Evolutionary conservation across 1,284 basidiomycete genomes (phyloP).

Genomic region (Moesziomyces sp.): DNA sequence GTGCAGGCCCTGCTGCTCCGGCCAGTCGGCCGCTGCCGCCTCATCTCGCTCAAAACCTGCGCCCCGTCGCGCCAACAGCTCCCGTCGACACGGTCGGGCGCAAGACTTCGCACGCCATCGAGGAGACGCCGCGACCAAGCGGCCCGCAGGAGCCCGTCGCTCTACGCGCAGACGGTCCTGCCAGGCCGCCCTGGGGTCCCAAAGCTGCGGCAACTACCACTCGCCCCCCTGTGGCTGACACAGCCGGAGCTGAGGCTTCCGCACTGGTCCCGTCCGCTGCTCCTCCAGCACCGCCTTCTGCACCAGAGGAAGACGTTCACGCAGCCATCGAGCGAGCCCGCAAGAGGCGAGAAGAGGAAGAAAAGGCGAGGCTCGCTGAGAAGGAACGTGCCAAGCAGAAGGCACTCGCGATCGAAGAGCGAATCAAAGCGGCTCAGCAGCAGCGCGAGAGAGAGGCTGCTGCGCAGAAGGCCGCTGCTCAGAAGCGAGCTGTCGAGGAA

Average conservation of each 20-base stretch:
- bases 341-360: conserved; percentile 62
- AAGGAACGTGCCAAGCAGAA: conserved; percentile 62
- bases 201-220: conserved; percentile 11
- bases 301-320: conserved; percentile 52
- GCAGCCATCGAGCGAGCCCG: conserved; percentile 64
- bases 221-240: not conserved
- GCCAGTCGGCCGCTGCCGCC: conserved; percentile 44
- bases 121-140: conserved; percentile 21
- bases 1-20: conserved; percentile 16
- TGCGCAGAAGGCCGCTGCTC: conserved; percentile 27
- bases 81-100: conserved; percentile 11
- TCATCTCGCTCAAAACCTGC: conserved; percentile 45
- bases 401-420: conserved; percentile 60
- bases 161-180: conserved; percentile 4
- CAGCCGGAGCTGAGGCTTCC: conserved; percentile 6
- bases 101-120: conserved; percentile 30
- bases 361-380: conserved; percentile 53
- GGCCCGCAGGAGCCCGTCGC: not conserved
- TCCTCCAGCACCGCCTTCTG: conserved; percentile 5
- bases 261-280: conserved; percentile 1
- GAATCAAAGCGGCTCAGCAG: conserved; percentile 52
- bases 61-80: conserved; percentile 17
- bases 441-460: conserved; percentile 40
- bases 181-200: conserved; percentile 34
- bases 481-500: conserved; percentile 20